Base-by-base conservation (phyloP, 2,329 filamentous ascomycete species). In the Aphanocladium album region DNA sequence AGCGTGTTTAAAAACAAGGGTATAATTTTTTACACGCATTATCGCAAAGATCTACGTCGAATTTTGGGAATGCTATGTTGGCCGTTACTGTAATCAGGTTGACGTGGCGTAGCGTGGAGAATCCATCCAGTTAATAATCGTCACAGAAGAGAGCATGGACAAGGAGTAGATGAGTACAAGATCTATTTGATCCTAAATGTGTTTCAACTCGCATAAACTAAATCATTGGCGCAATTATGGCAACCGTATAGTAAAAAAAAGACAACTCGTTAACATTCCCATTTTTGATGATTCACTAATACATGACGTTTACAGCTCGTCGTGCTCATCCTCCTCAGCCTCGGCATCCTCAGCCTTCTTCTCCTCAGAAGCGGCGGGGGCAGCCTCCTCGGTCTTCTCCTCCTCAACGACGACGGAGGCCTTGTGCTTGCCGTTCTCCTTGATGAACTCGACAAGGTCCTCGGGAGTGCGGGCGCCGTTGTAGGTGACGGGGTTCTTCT, bases 391-490 rank as follows among this genome's bases (percentile, higher is more conserved):
- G 39, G 77, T 74, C 67, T 83, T 82, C 68, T 82, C 82, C 69
- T 77, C 75, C 68, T 79, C 77, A 67, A 81, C 79, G 60, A 80
- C 77, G 64, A 88, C 86, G 69, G 88, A 86, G 66, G 90, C 86
- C 77, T 89, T 87, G 83, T 96, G 85, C 79, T 92, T 95, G 77
- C 95, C 95, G 76, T 95, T 96, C 83, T 97, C 92, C 79, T 91
- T 88, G 76, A 99, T 85, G 81, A 99, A 99, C 70, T 88, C 84
- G 71, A 90, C 88, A 63, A 99, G 85, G 74, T 98, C 95, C 80
- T 96, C 91, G 60, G 97, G 80, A 60, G 91, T 95, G 71, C 95
- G 91, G 66, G 88, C 85, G 69, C 95, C 95, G 66, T 82, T 84
- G 85, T 97, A 99, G 69, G 91, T 91, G 65, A 97, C 77, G 62